phyloP scores from a whole-genome alignment of 2,329 filamentous ascomycete species.

The Ophiostoma ips region DNA sequence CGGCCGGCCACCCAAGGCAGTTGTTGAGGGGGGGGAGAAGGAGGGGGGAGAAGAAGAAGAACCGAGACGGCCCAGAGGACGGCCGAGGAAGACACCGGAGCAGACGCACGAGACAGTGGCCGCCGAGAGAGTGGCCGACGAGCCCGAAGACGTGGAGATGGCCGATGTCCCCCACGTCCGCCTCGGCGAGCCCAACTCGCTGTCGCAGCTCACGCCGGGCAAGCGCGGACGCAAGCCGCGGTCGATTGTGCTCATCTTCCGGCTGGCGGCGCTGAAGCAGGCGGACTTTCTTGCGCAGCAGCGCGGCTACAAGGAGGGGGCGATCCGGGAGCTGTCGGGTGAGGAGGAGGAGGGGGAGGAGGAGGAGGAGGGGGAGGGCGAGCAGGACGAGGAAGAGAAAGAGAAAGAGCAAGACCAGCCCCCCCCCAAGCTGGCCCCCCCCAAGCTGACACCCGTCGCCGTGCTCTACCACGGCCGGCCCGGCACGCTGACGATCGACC shows the following conservation, averaged over 20 bases:
- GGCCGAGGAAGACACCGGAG: not conserved
- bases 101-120: not conserved
- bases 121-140: not conserved
- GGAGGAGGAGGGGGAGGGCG: too few relatives aligned
- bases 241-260: constrained; percentile 20
- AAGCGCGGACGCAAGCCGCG: constrained; percentile 19
- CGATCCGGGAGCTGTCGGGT: not conserved
- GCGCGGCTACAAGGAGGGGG: constrained; percentile 2
- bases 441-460: not conserved
- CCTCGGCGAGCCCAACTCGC: constrained; percentile 18
- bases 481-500: constrained; percentile 15
- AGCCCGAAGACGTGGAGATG: not conserved
- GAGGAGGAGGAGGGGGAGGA: not conserved
- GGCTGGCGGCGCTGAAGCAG: constrained; percentile 17
- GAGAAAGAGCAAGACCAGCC: not conserved
- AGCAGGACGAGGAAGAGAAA: not conserved
- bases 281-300: constrained; percentile 5
- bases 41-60: too few relatives aligned
- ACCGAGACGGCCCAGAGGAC: not conserved
- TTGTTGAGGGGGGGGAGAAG: too few relatives aligned
- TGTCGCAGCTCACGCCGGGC: constrained; percentile 15
- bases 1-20: constrained; percentile 1
- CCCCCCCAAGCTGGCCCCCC: too few relatives aligned
- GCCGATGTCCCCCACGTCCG: constrained; percentile 9
- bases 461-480: constrained; percentile 11